A percentile compares a stretch with the other conserved stretches of the same genome.
These are phyloP conservation scores for Pneumocystis murina DNA, from an alignment of 1,139 yeast genomes.

Conservation along the genomic window DNA sequence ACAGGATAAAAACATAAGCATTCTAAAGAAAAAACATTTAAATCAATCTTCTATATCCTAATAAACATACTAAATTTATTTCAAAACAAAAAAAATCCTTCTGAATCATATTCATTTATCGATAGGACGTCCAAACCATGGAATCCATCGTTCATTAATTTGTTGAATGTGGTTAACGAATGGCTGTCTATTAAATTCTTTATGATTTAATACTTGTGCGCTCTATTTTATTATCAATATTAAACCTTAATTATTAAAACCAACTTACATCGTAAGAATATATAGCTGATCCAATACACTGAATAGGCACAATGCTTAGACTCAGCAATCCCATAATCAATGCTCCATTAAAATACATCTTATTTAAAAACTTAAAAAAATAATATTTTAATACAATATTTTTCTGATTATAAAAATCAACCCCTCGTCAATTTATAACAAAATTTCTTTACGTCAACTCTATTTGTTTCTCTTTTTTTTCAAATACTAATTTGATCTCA, in stretches of 20 bases:
- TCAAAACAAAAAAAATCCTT: not conserved
- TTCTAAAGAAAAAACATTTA: not conserved
- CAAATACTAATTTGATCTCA: not conserved
- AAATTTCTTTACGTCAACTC: not conserved
- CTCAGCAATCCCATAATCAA: not conserved
- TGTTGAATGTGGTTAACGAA: too few species aligned
- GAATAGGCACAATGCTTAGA: not conserved
- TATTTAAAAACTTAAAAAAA: not conserved
- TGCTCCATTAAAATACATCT: not conserved
- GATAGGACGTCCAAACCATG: not conserved
- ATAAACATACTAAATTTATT: not conserved
- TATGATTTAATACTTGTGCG: too few species aligned
- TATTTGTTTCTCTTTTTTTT: not conserved
- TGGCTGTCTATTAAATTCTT: too few species aligned
- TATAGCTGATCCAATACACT: not conserved
- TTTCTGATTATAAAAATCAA: not conserved
- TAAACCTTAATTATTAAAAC: not conserved
- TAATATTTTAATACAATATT: too few species aligned
- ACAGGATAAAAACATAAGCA: not conserved
- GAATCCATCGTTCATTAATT: not conserved
- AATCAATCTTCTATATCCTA: not conserved
- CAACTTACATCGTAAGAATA: not conserved
- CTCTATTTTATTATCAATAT: not conserved
- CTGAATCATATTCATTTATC: not conserved
- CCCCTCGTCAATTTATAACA: not conserved